Base-by-base conservation (phyloP, 495 filamentous ascomycete species). In the Neurospora tetraspora region DNA sequence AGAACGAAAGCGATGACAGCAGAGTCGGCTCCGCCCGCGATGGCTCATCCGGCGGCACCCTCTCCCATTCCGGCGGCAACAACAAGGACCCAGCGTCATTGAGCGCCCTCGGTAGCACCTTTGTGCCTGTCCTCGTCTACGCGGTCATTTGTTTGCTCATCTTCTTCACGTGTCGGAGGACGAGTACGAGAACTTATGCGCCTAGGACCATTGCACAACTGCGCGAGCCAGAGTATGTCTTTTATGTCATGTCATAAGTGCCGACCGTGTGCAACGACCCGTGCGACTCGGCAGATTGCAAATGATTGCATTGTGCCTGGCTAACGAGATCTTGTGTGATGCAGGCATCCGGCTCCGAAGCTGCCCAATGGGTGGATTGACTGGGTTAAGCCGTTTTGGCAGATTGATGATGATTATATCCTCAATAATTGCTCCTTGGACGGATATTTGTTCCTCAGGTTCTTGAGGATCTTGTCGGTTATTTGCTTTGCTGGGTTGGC, bases 391-490 rank as follows among this genome's bases (percentile, higher is more conserved):
- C 85, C 87, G 4, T 89, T 92, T 77, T 79, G 88, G 68, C 84
- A 84, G 34, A 86, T 92, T 10, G 83, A 88, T 27, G 89, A 93
- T 73, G 86, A 82, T 45, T 88, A 85, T 75, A 83, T 91, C 5
- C 82, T 93, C 42, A 88, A 91, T 68, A 87, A 90, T 74, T 86
- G 88, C 47, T 92, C 91, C 0, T 81, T 93, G 3, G 92, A 95
- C 77, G 87, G 89, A 39, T 96, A 91, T 78, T 86, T 96, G 39
- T 89, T 92, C 78, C 87, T 96, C 27, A 91, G 93, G n/a, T 96
- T 93, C 76, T 81, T 97, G 68, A 88, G 90, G 70, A 86, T 92
- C 20, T 81, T 89, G 39, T 86, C 91, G 59, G 83, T 88, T 71
- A 90, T 94, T 27, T 91, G 91, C 80, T 85, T 96, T 47, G 87